phyloP scores from a whole-genome alignment of 1,284 basidiomycete genomes.

The Cutaneotrichosporon dermatis region DNA sequence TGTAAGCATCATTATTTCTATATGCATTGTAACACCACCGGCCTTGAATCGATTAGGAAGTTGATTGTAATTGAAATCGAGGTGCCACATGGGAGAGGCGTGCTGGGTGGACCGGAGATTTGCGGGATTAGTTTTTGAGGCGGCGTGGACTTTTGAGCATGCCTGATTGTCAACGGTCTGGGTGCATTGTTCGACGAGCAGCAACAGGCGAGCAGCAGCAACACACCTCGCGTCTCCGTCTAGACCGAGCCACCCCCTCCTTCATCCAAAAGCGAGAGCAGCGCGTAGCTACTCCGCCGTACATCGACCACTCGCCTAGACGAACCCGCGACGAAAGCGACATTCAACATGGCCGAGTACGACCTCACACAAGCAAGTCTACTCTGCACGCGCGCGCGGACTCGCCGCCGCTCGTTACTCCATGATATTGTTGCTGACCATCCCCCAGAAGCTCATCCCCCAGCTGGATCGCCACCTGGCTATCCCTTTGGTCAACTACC shows the following conservation, averaged over 20 bases:
- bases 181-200: not conserved
- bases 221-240: conserved; percentile 13
- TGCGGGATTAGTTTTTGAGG: conserved; percentile 10
- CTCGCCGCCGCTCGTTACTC: no score
- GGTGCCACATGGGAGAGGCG: conserved; percentile 4
- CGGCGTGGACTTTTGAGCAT: conserved; percentile 10
- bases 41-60: no score
- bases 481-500: conserved; percentile 84
- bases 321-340: conserved; percentile 4
- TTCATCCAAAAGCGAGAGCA: conserved; percentile 3
- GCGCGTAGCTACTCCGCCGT: not conserved
- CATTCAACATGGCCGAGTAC: conserved; percentile 66
- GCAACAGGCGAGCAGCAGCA: no score
- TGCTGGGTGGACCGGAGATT: conserved; percentile 5
- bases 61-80: no score
- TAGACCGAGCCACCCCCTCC: conserved; percentile 5
- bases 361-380: conserved; percentile 62
- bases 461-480: conserved; percentile 92
- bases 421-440: conserved; percentile 6
- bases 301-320: conserved; percentile 3
- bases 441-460: conserved; percentile 74
- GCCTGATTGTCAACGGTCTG: not conserved
- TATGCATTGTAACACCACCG: conserved; percentile 7
- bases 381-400: no score
- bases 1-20: not conserved